Conservation (phyloP, 495 filamentous ascomycete species). For the Lepidopterella palustris region DNA sequence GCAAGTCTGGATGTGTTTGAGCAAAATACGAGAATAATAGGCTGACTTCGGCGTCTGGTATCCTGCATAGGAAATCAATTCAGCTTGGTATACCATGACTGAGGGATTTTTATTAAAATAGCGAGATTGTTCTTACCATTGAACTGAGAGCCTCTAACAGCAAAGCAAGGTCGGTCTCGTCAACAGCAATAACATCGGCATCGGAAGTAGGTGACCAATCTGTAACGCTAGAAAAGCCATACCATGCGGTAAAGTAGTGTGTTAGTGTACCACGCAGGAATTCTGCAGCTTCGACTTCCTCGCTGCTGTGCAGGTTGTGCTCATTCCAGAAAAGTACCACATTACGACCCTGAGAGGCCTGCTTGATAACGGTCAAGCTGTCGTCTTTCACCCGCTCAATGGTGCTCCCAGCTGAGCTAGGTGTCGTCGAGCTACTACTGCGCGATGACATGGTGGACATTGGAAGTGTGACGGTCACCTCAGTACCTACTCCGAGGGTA, state of each 20-base stretch:
- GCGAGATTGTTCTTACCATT: neutral
- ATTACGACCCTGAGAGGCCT: neutral
- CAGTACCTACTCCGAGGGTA: constrained; percentile 16
- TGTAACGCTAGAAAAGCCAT: neutral
- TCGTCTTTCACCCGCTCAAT: constrained; percentile 10
- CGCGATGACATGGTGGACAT: neutral
- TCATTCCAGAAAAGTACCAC: constrained; percentile 1
- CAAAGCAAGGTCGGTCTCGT: constrained; percentile 8
- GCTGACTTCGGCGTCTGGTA: neutral
- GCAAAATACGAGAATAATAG: constrained; percentile 1
- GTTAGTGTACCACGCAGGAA: neutral
- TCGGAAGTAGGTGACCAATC: neutral
- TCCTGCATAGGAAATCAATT: neutral
- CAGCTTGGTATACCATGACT: neutral
- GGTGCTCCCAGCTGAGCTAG: constrained; percentile 6
- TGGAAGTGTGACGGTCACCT: constrained; percentile 9
- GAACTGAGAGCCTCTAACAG: neutral
- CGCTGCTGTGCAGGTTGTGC: neutral
- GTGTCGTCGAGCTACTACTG: constrained; percentile 2
- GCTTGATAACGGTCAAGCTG: constrained; percentile 1
- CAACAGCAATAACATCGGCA: constrained; percentile 3
- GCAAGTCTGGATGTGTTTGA: constrained; percentile 3
- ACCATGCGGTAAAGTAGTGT: constrained; percentile 4
- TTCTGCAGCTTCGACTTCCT: neutral
- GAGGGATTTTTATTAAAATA: neutral